Conservation (phyloP, 495 filamentous ascomycete genomes). For the Xylaria bambusicola region DNA sequence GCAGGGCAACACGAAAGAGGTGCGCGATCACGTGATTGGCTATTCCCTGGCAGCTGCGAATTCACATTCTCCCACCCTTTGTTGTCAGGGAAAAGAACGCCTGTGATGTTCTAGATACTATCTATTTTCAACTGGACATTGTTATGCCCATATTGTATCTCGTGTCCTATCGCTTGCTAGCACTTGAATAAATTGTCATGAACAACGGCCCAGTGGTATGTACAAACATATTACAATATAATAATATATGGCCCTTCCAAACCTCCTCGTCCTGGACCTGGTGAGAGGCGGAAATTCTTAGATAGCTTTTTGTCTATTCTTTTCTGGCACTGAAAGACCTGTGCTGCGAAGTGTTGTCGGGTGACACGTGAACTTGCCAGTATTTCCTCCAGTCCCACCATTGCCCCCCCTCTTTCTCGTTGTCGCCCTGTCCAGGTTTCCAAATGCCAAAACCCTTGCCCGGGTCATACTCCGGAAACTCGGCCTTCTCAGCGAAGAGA, state of each 20-base stretch:
- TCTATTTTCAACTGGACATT: too few species aligned
- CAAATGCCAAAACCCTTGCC: slow-evolving; percentile 38
- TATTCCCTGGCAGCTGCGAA: too few species aligned
- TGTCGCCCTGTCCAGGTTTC: slow-evolving; percentile 39
- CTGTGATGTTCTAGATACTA: too few species aligned
- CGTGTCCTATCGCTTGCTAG: too few species aligned
- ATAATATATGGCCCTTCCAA: too few species aligned
- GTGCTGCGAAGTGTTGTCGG: neutral
- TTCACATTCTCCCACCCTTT: too few species aligned
- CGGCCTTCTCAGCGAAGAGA: slow-evolving; percentile 39
- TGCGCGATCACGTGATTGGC: slow-evolving; percentile 38
- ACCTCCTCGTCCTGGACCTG: too few species aligned
- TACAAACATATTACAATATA: slow-evolving; percentile 1
- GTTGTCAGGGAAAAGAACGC: too few species aligned
- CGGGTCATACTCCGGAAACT: slow-evolving; percentile 40
- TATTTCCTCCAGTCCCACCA: slow-evolving; percentile 43
- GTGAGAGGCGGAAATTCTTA: too few species aligned
- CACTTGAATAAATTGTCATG: too few species aligned
- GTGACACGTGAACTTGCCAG: slow-evolving; percentile 45
- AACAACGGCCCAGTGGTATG: neutral
- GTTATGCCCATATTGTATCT: too few species aligned
- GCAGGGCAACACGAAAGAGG: slow-evolving; percentile 41
- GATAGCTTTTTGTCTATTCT: neutral
- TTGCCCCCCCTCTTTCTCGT: slow-evolving; percentile 25
- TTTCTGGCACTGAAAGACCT: neutral